Evolutionary conservation across 129 eudicot species (phyloP), one percentile per base, ranked within the genome.

Genomic region (Flaveria ramosissima): DNA sequence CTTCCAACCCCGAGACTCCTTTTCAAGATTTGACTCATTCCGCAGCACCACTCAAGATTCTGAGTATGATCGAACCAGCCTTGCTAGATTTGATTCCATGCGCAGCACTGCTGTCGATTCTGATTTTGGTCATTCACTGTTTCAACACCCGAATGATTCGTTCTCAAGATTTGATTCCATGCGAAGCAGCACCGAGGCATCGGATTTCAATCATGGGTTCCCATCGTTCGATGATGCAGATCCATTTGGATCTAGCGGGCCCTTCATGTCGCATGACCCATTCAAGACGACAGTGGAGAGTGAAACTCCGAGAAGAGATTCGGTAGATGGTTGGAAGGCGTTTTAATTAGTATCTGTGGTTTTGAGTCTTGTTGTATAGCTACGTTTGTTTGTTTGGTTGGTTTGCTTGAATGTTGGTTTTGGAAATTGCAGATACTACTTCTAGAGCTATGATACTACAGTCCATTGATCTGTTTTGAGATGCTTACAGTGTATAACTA

Each of bases 181-280:
- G 62, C 78, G 84, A 43, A 89, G 88, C 85, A 76, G 81, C 12
- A 70, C 9, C 16, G 71, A 66, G 26, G 19, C 71, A 9, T 66
- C 71, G 9, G 68, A 63, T 30, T 63, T 63, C 11, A 63, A 30
- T 63, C 87, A 82, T 30, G 85, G 91, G 20, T 92, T 89, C 75
- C 80, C 92, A 16, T 85, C 97, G 0, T 94, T 91, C 64, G 97
- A 94, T 42, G 94, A 94, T 62, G 66, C 86, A 47, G 97, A 87
- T 19, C 90, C 97, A 1, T 91, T 91, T 60, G 88, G 81, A 53
- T 82, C 81, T 27, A 63, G 69, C 21, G 69, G 46, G 6, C 45
- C 45, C 10, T 62, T 62, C 45, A 30, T 7, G 4, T 62, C 83
- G 53, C 77, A 79, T 51, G 97, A 91, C 68, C 93, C 89, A 41